phyloP scores from a whole-genome alignment of 1,139 yeast species.

The Wickerhamiella infanticola region DNA sequence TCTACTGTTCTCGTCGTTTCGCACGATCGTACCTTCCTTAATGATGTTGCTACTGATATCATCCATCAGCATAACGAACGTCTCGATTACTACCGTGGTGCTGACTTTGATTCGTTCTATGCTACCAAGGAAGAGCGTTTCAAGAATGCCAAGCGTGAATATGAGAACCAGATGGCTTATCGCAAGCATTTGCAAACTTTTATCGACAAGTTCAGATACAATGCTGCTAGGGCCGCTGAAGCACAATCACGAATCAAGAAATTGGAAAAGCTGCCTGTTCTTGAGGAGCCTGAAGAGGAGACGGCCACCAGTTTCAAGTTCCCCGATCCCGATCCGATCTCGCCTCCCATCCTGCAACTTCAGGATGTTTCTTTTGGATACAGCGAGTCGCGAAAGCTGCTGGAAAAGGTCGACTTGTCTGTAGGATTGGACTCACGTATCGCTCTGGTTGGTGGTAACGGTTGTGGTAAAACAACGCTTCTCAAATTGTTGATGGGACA shows the following conservation, averaged over 20 bases:
- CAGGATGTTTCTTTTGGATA: constrained; percentile 83
- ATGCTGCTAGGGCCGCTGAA: constrained; percentile 93
- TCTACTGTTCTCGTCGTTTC: constrained; percentile 91
- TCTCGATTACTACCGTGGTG: constrained; percentile 87
- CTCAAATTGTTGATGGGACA: constrained; percentile 73
- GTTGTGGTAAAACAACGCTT: constrained; percentile 96
- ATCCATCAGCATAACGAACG: constrained; percentile 96
- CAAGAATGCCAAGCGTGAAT: constrained; percentile 85
- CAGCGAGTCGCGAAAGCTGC: constrained; percentile 38
- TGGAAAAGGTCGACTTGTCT: constrained; percentile 70
- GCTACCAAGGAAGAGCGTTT: constrained; percentile 90
- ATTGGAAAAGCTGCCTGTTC: constrained; percentile 77
- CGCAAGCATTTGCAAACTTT: constrained; percentile 86
- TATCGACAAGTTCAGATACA: constrained; percentile 90
- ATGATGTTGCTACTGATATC: constrained; percentile 96
- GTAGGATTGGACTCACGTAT: constrained; percentile 89
- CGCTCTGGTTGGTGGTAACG: constrained; percentile 96
- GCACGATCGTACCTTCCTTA: constrained; percentile 91
- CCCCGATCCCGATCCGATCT: constrained; percentile 85
- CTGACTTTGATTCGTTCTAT: constrained; percentile 84
- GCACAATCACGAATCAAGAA: constrained; percentile 97
- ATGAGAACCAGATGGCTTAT: constrained; percentile 92
- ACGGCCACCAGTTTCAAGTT: constrained; percentile 71
- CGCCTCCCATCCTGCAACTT: constrained; percentile 88
- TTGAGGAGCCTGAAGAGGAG: constrained; percentile 93